Evolutionary conservation across 2,329 filamentous ascomycete genomes (phyloP).

Genomic region (Orbilia oligospora): DNA sequence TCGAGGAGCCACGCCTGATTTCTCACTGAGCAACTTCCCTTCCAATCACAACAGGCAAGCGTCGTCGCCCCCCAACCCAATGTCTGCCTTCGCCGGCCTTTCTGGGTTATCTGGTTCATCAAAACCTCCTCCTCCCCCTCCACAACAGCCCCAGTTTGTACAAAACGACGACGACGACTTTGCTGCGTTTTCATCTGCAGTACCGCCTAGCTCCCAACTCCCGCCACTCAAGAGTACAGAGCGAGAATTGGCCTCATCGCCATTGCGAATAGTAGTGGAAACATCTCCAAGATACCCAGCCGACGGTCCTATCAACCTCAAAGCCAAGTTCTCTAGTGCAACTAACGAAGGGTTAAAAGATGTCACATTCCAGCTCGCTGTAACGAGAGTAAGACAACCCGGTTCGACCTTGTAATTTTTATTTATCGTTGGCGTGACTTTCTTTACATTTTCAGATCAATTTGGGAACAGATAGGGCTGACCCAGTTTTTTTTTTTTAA

Average conservation of each 20-base stretch:
- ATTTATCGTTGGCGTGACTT: constrained; percentile 30
- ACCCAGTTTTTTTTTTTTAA: constrained; percentile 17
- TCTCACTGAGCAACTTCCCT: constrained; percentile 59
- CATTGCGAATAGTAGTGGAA: constrained; percentile 80
- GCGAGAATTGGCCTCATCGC: constrained; percentile 78
- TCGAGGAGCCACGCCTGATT: constrained; percentile 64
- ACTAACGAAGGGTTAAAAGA: constrained; percentile 79
- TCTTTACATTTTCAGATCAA: not conserved
- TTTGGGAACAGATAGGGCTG: constrained; percentile 24
- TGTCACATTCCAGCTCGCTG: constrained; percentile 90
- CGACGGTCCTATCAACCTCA: constrained; percentile 75
- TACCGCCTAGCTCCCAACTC: constrained; percentile 74
- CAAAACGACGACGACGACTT: constrained; percentile 79
- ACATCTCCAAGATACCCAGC: constrained; percentile 73
- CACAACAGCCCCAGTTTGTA: constrained; percentile 63
- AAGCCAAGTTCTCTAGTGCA: constrained; percentile 87
- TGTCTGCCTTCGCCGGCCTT: constrained; percentile 70
- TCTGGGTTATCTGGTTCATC: constrained; percentile 72
- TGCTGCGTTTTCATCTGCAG: constrained; percentile 90
- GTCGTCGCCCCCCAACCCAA: constrained; percentile 67
- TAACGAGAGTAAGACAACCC: constrained; percentile 80
- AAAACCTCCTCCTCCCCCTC: constrained; percentile 66
- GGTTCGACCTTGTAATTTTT: constrained; percentile 5
- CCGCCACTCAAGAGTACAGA: constrained; percentile 75
- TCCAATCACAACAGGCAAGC: constrained; percentile 59